Conservation (phyloP, 306 rosid genomes). For the Inga leiocalycina region DNA sequence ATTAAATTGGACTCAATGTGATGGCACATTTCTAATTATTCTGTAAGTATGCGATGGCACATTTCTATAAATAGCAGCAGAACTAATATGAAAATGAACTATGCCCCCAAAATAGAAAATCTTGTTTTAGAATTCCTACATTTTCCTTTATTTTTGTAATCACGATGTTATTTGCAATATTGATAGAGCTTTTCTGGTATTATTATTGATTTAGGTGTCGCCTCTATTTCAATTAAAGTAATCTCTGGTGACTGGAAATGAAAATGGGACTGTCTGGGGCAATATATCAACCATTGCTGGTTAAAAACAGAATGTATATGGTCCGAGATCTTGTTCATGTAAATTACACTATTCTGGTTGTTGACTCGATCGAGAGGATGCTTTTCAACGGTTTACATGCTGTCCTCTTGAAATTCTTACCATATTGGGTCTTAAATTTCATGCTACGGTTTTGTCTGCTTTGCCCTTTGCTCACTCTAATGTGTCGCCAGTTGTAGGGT, state of each 20-base stretch:
- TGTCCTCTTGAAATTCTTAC: conserved; percentile 43
- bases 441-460: not conserved
- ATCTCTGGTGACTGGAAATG: conserved; percentile 42
- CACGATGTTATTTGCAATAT: conserved; percentile 35
- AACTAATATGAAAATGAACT: not conserved
- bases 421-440: conserved; percentile 23
- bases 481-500: not conserved
- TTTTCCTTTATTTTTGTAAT: conserved; percentile 23
- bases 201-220: conserved; percentile 43
- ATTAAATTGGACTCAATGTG: conserved; percentile 15
- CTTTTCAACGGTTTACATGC: conserved; percentile 39
- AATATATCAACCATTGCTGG: conserved; percentile 44
- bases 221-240: conserved; percentile 39
- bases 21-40: not conserved
- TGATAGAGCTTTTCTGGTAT: conserved; percentile 41
- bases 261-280: conserved; percentile 39
- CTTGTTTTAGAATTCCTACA: conserved; percentile 19
- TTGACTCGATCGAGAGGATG: conserved; percentile 48
- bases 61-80: not conserved
- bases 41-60: not conserved
- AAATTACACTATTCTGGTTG: conserved; percentile 58
- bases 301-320: conserved; percentile 56
- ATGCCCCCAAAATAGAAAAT: not conserved
- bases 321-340: conserved; percentile 53
- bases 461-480: conserved; percentile 7